phyloP scores from a whole-genome alignment of 2,329 filamentous ascomycete species.

The Elsinoe arachidis region DNA sequence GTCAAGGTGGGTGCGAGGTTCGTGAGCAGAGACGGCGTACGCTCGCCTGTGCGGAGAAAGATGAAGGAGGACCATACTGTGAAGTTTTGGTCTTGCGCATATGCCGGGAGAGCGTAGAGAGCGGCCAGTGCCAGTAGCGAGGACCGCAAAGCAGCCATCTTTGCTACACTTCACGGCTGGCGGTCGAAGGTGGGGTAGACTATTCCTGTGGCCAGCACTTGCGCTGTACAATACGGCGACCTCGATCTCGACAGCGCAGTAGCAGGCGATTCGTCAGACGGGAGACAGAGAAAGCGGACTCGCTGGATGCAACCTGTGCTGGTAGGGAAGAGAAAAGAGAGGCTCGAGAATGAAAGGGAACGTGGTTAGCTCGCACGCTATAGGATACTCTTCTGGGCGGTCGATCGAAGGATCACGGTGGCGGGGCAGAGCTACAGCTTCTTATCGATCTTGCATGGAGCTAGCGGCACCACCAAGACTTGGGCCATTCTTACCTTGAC shows the following conservation, averaged over 20 bases:
- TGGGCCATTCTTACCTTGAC: background rate
- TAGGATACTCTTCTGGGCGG: slow-evolving; percentile 3
- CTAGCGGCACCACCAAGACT: slow-evolving; percentile 5
- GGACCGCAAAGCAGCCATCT: background rate
- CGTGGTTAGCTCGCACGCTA: background rate
- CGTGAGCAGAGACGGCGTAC: slow-evolving; percentile 38
- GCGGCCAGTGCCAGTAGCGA: background rate
- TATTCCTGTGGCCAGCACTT: no score
- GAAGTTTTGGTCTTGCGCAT: slow-evolving; percentile 21
- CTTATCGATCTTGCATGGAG: slow-evolving; percentile 14
- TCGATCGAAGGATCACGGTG: slow-evolving; percentile 10
- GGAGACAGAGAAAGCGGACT: background rate
- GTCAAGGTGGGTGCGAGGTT: slow-evolving; percentile 36
- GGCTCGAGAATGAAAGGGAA: background rate
- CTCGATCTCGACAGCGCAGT: no score
- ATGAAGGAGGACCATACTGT: slow-evolving; percentile 43
- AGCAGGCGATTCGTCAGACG: no score
- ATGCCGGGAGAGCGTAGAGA: slow-evolving; percentile 17
- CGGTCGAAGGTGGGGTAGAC: no score
- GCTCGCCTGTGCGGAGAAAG: slow-evolving; percentile 48
- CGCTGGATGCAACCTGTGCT: background rate
- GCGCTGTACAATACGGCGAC: no score
- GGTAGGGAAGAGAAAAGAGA: background rate
- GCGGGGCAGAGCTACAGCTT: slow-evolving; percentile 5
- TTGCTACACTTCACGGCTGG: background rate